Evolutionary conservation across 305 asterid species (phyloP).

Genomic region (Fraxinus greggii): DNA sequence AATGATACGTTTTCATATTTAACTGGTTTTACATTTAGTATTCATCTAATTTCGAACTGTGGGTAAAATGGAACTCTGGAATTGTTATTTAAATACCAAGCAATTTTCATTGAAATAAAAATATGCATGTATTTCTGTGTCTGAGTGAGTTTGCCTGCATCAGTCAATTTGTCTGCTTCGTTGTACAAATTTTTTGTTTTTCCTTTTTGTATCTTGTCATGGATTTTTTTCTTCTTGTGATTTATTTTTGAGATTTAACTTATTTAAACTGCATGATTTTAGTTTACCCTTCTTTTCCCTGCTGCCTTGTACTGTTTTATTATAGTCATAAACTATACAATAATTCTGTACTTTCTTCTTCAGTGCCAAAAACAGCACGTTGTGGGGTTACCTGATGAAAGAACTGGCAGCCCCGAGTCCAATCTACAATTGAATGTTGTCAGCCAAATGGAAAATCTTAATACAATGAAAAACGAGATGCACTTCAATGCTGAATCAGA

Average conservation of each 20-base stretch:
- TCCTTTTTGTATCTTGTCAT: not conserved
- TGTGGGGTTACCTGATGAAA: constrained; percentile 44
- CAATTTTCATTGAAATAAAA: constrained; percentile 8
- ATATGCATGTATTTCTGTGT: not conserved
- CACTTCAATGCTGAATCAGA: constrained; percentile 38
- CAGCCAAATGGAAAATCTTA: constrained; percentile 35
- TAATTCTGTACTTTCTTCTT: constrained; percentile 11
- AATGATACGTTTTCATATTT: not conserved
- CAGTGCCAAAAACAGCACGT: constrained; percentile 49
- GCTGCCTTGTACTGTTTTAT: constrained; percentile 5
- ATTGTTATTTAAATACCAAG: not conserved
- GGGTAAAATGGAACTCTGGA: not conserved
- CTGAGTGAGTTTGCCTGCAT: constrained; percentile 10
- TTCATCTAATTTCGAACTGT: not conserved
- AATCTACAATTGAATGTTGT: constrained; percentile 28
- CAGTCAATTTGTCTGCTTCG: constrained; percentile 3
- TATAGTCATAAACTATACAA: not conserved
- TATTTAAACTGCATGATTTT: not conserved
- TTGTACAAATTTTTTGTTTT: not conserved
- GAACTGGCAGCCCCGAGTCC: constrained; percentile 33
- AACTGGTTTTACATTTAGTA: not conserved
- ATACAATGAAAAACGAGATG: constrained; percentile 37
- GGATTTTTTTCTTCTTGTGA: not conserved
- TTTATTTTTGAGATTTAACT: constrained; percentile 4
- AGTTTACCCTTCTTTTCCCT: constrained; percentile 4